Percentiles rank a stretch among this genome's conserved stretches.
phyloP scores from a whole-genome alignment of 2,329 filamentous ascomycete species.

The Raffaelea ambrosiae region DNA sequence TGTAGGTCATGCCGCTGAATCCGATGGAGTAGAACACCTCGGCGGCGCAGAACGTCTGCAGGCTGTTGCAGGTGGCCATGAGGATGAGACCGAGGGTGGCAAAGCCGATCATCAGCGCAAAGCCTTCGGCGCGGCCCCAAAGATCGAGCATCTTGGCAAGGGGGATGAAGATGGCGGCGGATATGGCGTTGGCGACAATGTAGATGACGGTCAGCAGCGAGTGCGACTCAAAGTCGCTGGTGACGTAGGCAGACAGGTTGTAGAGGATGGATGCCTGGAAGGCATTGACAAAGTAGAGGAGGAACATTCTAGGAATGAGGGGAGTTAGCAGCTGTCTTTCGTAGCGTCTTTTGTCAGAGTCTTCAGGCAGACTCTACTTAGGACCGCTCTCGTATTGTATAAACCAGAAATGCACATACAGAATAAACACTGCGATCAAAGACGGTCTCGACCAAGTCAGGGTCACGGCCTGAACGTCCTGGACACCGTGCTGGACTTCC shows the following conservation, averaged over 20 bases:
- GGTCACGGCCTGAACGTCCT: constrained; percentile 37
- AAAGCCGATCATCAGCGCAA: constrained; percentile 28
- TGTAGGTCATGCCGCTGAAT: constrained; percentile 24
- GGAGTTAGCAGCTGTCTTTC: neutral
- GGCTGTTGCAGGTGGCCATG: constrained; percentile 48
- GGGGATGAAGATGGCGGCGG: constrained; percentile 46
- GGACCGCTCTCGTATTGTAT: too few relatives aligned
- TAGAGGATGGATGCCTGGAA: constrained; percentile 34
- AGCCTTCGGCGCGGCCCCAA: constrained; percentile 39
- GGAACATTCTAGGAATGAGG: constrained; percentile 27
- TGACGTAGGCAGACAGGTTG: constrained; percentile 35
- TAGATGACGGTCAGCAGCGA: constrained; percentile 43
- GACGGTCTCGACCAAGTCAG: constrained; percentile 31
- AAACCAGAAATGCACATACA: constrained; percentile 24
- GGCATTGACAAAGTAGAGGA: constrained; percentile 42
- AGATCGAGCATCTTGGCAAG: constrained; percentile 39
- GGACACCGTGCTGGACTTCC: constrained; percentile 33
- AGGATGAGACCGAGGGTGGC: constrained; percentile 45
- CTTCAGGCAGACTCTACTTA: too few relatives aligned
- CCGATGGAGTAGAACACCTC: constrained; percentile 55
- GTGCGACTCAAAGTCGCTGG: constrained; percentile 42
- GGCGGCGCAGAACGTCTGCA: constrained; percentile 39
- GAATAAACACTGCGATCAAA: constrained; percentile 31
- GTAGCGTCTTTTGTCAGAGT: neutral
- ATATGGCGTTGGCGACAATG: constrained; percentile 45